A percentile compares a stretch with the other conserved stretches of the same genome.
Conservation (phyloP, 2,329 filamentous ascomycete species). For the Talaromyces sp. region DNA sequence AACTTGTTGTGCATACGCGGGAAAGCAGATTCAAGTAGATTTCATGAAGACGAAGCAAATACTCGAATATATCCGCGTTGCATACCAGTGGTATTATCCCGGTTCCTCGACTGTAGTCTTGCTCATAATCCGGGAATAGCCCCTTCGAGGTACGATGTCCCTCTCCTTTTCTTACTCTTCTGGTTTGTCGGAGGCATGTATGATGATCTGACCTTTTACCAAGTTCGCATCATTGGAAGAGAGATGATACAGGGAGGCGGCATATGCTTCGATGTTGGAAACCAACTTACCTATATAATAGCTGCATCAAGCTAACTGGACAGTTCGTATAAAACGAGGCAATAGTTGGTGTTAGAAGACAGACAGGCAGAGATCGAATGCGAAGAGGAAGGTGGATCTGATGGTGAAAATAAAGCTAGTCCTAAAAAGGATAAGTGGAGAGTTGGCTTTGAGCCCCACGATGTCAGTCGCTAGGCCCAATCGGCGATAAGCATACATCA, state of each 20-base stretch:
- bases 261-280: too few species aligned
- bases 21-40: background rate
- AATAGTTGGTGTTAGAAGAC: background rate
- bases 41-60: background rate
- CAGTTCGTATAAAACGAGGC: background rate
- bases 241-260: background rate
- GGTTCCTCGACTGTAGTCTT: background rate
- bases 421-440: slow-evolving; percentile 5
- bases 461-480: background rate
- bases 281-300: background rate
- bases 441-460: background rate
- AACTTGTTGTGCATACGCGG: background rate
- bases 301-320: background rate
- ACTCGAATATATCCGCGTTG: background rate
- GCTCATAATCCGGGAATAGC: background rate
- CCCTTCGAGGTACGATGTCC: slow-evolving; percentile 14
- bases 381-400: background rate
- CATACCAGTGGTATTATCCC: slow-evolving; percentile 4
- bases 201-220: slow-evolving; percentile 48
- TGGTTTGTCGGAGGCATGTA: slow-evolving; percentile 23
- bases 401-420: slow-evolving; percentile 15
- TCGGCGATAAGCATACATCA: slow-evolving; percentile 3
- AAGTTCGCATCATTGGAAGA: slow-evolving; percentile 44
- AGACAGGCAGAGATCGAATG: background rate
- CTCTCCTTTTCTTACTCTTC: slow-evolving; percentile 1